Conservation (phyloP, 306 rosid species). For the Fragaria ananassa region DNA sequence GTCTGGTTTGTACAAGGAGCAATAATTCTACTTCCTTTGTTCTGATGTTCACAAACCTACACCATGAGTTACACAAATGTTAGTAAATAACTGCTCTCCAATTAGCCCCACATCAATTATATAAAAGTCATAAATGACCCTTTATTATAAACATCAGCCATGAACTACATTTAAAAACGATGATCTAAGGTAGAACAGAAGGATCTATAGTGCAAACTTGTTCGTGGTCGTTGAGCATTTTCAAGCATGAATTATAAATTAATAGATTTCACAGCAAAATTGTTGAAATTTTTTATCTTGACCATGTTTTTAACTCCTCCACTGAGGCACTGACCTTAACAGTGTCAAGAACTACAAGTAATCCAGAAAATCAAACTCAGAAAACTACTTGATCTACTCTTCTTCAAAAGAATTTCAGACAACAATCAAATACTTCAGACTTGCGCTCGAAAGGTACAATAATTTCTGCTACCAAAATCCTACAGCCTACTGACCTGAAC, state of each 20-base stretch:
- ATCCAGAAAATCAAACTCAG: not conserved
- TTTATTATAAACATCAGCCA: not conserved
- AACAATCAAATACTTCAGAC: not conserved
- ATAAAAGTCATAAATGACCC: not conserved
- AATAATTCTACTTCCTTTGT: slow-evolving; percentile 47
- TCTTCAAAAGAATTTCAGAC: not conserved
- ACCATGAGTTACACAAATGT: slow-evolving; percentile 27
- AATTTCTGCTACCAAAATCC: not conserved
- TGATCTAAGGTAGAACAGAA: not conserved
- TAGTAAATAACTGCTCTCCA: slow-evolving; percentile 23
- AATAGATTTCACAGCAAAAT: not conserved
- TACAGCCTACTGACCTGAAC: not conserved
- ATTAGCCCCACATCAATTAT: slow-evolving; percentile 6
- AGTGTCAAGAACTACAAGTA: not conserved
- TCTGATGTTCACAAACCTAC: slow-evolving; percentile 64
- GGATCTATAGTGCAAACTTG: not conserved
- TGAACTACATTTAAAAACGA: not conserved
- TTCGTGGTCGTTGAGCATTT: not conserved
- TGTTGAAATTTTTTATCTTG: not conserved
- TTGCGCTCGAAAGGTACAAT: not conserved
- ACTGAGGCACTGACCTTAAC: not conserved
- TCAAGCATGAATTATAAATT: not conserved
- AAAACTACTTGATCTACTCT: not conserved
- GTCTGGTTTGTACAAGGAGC: slow-evolving; percentile 38
- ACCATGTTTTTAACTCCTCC: not conserved